Evolutionary conservation across 257 asterid genomes (phyloP), one percentile per base, ranked within the genome.

Genomic region (Solanum etuberosum): DNA sequence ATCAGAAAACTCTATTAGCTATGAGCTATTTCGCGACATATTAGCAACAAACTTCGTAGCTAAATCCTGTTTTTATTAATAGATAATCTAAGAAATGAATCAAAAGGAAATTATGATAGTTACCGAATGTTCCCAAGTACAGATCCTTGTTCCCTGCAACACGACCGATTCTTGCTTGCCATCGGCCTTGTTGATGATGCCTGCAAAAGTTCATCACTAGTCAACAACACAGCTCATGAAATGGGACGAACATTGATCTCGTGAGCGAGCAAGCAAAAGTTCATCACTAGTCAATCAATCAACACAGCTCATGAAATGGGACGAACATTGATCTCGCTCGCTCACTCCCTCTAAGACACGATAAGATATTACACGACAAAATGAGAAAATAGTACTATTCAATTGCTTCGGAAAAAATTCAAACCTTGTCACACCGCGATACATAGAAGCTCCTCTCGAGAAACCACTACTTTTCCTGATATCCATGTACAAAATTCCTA

Each of bases 91-190:
- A 8, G 6, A n/a, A 57, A 54, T 32, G 72, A 83, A 40, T 61
- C n/a, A 20, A n/a, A n/a, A 9, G 6, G 54, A n/a, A 54, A 83
- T 29, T 48, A 63, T 6, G 3, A 18, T 7, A 82, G 87, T 86
- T 89, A 94, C 98, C 92, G 92, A 94, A 94, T 51, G 98, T 94
- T 89, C 98, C 98, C 0, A 94, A 92, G 86, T 94, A 94, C 29
- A 94, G 94, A 71, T 94, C 98, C 84, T 94, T 94, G 88, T 94
- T 94, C 31, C 98, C 98, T 3, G 98, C 98, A 2, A 94, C 98
- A 4, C 98, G 95, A 42, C 98, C 98, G 3, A 94, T 94, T 85
- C 98, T 84, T 4, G 98, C 98, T 70, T 94, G 98, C 98, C 98
- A 94, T 72, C 98, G 91, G 9, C 96, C 98, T 54, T 94, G 98